Conservation (phyloP, 1,284 basidiomycete genomes). For the Ceratorhiza oryzae-sativae region DNA sequence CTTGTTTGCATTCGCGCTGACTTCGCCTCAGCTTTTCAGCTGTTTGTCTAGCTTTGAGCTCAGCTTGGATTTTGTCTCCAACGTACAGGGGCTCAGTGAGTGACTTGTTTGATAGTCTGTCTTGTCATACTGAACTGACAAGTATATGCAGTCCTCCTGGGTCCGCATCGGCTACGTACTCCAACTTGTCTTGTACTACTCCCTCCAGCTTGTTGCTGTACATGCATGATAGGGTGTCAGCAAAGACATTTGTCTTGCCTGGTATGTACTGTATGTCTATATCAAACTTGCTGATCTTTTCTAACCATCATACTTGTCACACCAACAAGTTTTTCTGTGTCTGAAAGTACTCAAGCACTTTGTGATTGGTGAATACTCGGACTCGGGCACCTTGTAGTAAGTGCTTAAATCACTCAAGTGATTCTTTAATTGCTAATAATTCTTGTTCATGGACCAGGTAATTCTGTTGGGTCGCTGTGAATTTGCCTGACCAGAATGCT, state of each 20-base stretch:
- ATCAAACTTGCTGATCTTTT: slow-evolving; percentile 50
- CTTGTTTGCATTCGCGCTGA: too few species aligned
- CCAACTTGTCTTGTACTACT: slow-evolving; percentile 45
- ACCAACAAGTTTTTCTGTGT: too few species aligned
- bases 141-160: neutral
- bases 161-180: slow-evolving; percentile 46
- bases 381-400: neutral
- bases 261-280: slow-evolving; percentile 46
- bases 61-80: too few species aligned
- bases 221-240: slow-evolving; percentile 53
- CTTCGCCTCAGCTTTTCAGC: too few species aligned
- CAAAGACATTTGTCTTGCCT: slow-evolving; percentile 47
- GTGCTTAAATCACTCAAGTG: neutral
- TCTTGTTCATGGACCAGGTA: slow-evolving; percentile 40
- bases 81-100: too few species aligned
- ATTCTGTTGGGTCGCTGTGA: too few species aligned
- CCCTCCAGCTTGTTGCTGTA: slow-evolving; percentile 49
- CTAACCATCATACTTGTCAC: too few species aligned
- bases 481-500: too few species aligned
- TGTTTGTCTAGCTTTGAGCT: too few species aligned
- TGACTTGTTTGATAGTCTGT: slow-evolving; percentile 42
- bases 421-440: neutral
- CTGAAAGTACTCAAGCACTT: too few species aligned
- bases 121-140: too few species aligned
- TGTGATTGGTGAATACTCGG: slow-evolving; percentile 48